phyloP scores from a whole-genome alignment of 257 asterid species.

The Datura wrightii region DNA sequence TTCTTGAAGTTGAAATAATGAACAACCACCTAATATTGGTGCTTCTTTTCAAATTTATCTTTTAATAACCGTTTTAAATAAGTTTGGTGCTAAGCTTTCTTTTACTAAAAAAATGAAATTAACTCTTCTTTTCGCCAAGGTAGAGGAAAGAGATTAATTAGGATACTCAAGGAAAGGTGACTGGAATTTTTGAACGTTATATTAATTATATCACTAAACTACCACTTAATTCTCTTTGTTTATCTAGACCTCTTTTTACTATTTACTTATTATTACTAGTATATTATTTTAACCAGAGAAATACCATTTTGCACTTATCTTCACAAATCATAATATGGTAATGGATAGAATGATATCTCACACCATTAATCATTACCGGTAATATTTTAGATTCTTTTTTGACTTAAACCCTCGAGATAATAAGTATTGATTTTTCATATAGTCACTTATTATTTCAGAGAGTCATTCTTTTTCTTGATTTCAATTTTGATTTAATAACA shows the following conservation, averaged over 20 bases:
- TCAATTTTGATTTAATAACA: no score
- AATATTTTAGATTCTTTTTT: not conserved
- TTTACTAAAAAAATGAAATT: no score
- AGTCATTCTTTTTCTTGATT: no score
- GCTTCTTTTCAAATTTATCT: no score
- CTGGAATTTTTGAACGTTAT: not conserved
- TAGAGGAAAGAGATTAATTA: not conserved
- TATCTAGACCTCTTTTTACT: not conserved
- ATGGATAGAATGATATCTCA: not conserved
- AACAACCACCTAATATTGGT: no score
- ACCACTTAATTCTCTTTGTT: not conserved
- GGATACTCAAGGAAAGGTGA: not conserved
- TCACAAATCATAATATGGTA: no score
- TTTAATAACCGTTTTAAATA: no score
- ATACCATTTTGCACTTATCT: not conserved
- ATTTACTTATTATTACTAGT: not conserved
- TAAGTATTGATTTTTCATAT: no score
- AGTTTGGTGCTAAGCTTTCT: no score
- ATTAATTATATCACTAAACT: not conserved
- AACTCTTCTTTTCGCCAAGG: no score
- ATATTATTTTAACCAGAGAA: not conserved
- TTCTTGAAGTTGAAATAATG: no score
- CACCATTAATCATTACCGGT: not conserved
- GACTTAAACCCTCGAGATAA: not conserved
- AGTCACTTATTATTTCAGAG: no score